Evolutionary conservation across 2,329 filamentous ascomycete genomes (phyloP).

Genomic region (Alternaria conjuncta): DNA sequence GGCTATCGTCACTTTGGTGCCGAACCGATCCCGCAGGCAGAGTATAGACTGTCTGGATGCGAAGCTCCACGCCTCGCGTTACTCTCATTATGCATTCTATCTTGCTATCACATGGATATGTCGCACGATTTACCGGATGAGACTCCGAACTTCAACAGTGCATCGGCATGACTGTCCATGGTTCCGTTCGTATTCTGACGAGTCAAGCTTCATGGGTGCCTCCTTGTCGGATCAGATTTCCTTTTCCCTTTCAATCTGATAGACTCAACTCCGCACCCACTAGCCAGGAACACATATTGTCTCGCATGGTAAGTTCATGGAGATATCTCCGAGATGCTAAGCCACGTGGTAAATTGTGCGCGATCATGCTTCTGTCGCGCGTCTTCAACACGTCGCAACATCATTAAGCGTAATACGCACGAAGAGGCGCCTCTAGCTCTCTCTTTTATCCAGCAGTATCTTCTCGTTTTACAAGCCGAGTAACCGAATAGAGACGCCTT

Average conservation of each 20-base stretch:
- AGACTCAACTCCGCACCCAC: neutral
- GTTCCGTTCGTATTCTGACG: neutral
- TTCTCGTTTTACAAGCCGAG: neutral
- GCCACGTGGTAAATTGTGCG: neutral
- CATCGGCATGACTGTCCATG: neutral
- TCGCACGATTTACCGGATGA: neutral
- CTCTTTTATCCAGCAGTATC: neutral
- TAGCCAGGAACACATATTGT: neutral
- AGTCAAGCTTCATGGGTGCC: neutral
- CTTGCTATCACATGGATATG: neutral
- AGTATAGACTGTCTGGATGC: neutral
- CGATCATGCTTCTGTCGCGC: neutral
- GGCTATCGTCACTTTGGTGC: slow-evolving; percentile 1
- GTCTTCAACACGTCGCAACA: neutral
- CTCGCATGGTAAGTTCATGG: neutral
- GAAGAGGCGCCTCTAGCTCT: neutral
- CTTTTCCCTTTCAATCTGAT: neutral
- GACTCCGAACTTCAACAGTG: neutral
- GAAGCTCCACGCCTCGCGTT: neutral
- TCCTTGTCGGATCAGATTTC: neutral
- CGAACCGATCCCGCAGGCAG: slow-evolving; percentile 1
- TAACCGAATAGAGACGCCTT: neutral
- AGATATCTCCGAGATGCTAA: neutral
- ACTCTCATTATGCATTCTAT: neutral
- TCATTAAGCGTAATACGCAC: neutral